Evolutionary conservation across 108 stramenopile species (phyloP), one percentile per base, ranked within the genome.

Genomic region (Fragilaria crotonensis): DNA sequence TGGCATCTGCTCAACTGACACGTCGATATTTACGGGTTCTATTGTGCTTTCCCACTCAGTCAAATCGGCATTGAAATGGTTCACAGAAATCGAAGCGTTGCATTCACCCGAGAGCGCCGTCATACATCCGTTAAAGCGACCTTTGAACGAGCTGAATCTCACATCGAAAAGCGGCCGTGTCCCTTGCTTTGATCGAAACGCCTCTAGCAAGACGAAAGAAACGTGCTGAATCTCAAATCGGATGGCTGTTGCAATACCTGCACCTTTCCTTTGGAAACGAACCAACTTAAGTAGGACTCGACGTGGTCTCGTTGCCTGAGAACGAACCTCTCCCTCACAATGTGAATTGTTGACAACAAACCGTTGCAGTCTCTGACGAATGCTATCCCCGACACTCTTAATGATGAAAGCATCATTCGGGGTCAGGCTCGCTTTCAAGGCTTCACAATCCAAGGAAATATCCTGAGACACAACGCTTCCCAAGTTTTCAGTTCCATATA

Each of bases 191-290:
- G 76, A 71, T 58, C 75, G 50, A 49, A 71, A 85, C 32, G 81
- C 58, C 7, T 66, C 68, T 27, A 78, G 47, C 4, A 83, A 50
- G 31, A 81, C 75, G 47, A 84, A 77, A 28, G 87, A 85, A 30
- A 85, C 57, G 0, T 57, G 29, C 25, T 74, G 72, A 51, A 89
- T 47, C 46, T 89, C 84, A n/a, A 72, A 41, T 19, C 73, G 62
- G 18, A 89, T 70, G 33, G 32, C 64, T 7, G 87, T 85, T 25
- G 84, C 84, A 53, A 89, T 83, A 9, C 87, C 81, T n/a, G 81
- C 68, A 0, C 87, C 87, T 54, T 66, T 68, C 65, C 81, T 76
- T 61, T 78, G 75, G 36, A 72, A 76, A 33, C 62, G 64, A 11
- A 82, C 30, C 4, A 82, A 32, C 23, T 66, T 49, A 27, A 50